phyloP scores from a whole-genome alignment of 345 rosid genomes.

The Salix brachista region DNA sequence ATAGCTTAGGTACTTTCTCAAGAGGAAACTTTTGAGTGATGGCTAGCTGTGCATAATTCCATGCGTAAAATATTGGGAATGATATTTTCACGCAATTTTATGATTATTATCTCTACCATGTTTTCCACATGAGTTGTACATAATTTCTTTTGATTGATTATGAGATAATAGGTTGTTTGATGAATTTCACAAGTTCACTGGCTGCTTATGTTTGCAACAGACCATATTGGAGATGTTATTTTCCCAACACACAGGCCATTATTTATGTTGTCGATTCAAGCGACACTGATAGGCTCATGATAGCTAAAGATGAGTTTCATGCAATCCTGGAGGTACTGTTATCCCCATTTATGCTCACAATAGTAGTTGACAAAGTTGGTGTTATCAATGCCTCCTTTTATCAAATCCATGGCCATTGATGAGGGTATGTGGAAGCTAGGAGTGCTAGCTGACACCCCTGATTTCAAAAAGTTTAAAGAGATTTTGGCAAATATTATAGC shows the following conservation, averaged over 20 bases:
- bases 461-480: too few relatives aligned
- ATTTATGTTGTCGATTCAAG: constrained; percentile 80
- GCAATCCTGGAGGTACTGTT: constrained; percentile 63
- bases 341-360: neutral
- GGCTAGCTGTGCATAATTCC: too few relatives aligned
- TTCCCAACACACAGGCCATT: constrained; percentile 75
- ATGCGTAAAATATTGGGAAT: neutral
- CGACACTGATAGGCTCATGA: constrained; percentile 62
- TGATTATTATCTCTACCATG: neutral
- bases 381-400: neutral
- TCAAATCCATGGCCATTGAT: neutral
- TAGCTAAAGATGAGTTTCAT: constrained; percentile 80
- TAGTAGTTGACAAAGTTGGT: neutral
- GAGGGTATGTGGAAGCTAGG: too few relatives aligned
- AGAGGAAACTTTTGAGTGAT: neutral
- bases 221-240: constrained; percentile 87
- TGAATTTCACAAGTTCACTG: constrained; percentile 2
- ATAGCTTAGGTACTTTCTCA: neutral
- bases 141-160: neutral
- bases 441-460: too few relatives aligned
- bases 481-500: too few relatives aligned
- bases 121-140: neutral
- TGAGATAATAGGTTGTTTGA: constrained; percentile 1
- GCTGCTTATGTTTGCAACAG: constrained; percentile 28
- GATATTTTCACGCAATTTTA: neutral